Percentiles rank a stretch among this genome's conserved stretches.
phyloP scores from a whole-genome alignment of 2,329 filamentous ascomycete species.

The Tolypocladium ovalisporum region DNA sequence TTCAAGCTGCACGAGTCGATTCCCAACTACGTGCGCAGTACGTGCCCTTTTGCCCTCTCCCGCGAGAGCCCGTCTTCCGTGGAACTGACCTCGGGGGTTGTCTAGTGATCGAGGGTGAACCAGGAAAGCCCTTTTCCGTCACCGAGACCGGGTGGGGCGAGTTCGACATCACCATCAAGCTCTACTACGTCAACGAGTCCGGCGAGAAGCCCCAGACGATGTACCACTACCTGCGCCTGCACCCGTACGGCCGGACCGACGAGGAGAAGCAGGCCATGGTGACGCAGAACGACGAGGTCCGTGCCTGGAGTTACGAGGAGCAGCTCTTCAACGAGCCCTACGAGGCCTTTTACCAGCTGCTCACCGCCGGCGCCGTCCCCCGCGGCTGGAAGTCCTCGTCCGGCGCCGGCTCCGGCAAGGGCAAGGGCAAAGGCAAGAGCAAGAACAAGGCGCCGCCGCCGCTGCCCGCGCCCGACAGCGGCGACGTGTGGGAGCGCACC shows the following conservation, averaged over 20 bases:
- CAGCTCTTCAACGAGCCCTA: slow-evolving; percentile 97
- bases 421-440: slow-evolving; percentile 36
- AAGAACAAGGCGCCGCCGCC: slow-evolving; percentile 30
- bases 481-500: slow-evolving; percentile 52
- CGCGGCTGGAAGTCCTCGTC: slow-evolving; percentile 29
- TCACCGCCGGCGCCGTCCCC: slow-evolving; percentile 61
- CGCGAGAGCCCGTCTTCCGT: not conserved
- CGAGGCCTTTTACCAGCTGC: slow-evolving; percentile 77
- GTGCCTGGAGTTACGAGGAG: slow-evolving; percentile 80
- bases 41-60: slow-evolving; percentile 15
- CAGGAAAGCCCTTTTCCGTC: slow-evolving; percentile 64
- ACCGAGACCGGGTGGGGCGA: slow-evolving; percentile 95
- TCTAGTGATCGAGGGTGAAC: slow-evolving; percentile 58
- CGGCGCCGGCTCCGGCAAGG: not conserved
- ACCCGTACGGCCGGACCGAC: slow-evolving; percentile 79
- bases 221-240: slow-evolving; percentile 83
- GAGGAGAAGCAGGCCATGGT: slow-evolving; percentile 54
- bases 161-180: slow-evolving; percentile 90
- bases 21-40: slow-evolving; percentile 74
- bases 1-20: slow-evolving; percentile 99
- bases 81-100: not conserved
- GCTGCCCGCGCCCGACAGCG: slow-evolving; percentile 25
- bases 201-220: slow-evolving; percentile 93
- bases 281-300: slow-evolving; percentile 50
- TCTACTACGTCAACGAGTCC: slow-evolving; percentile 82